Conservation (phyloP, 176 grass and related monocot genomes). For the Triticum dicoccoides region DNA sequence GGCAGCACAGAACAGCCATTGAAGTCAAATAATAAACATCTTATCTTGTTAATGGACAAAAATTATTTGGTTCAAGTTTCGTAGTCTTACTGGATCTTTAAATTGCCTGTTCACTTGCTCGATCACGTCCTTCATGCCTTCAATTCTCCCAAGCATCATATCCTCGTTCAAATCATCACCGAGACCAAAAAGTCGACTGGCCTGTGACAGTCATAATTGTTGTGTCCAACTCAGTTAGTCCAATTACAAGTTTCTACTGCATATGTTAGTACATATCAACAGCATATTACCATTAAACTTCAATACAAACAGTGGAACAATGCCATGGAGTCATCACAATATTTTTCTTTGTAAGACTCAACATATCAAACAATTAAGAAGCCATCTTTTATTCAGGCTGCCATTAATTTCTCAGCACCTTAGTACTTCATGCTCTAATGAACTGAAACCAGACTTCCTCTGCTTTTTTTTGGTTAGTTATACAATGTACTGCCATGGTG, state of each 20-base stretch:
- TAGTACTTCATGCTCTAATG: not conserved
- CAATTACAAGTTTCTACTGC: not conserved
- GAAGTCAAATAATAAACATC: not conserved
- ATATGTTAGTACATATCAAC: not conserved
- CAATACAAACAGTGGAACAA: not conserved
- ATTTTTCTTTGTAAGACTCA: not conserved
- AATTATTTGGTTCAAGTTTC: not conserved
- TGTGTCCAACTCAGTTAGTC: not conserved
- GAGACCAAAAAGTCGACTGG: constrained; percentile 90
- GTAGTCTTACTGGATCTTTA: constrained; percentile 93
- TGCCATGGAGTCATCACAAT: not conserved
- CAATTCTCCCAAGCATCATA: constrained; percentile 91
- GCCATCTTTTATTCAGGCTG: not conserved
- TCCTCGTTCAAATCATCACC: constrained; percentile 97
- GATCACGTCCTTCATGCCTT: constrained; percentile 97
- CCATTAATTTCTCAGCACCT: not conserved
- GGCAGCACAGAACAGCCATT: not conserved
- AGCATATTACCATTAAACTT: constrained; percentile 13
- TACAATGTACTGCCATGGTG: not conserved
- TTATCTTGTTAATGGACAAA: not conserved
- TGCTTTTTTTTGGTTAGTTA: constrained; percentile 22
- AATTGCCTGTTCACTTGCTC: constrained; percentile 99
- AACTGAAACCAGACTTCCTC: not conserved
- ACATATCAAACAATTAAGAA: constrained; percentile 2
- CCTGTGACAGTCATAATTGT: constrained; percentile 50